Conservation (phyloP, 495 filamentous ascomycete species). For the Achaetomiella virescens region DNA sequence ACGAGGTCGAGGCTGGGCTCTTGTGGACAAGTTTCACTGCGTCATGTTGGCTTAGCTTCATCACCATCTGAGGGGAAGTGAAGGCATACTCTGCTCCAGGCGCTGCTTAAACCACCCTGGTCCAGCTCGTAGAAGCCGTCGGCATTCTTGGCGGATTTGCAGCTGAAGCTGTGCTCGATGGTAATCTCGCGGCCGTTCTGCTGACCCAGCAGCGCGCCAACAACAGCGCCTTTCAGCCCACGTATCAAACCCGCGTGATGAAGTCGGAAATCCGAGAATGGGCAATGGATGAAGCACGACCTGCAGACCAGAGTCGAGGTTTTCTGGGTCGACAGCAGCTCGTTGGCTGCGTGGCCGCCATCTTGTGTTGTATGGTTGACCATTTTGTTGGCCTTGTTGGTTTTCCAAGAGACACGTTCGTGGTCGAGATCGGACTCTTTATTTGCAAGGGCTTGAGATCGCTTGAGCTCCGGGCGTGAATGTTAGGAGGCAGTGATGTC, state of each 20-base stretch:
- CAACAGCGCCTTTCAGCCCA: constrained; percentile 63
- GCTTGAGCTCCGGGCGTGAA: neutral
- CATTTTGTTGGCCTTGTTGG: neutral
- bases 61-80: neutral
- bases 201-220: constrained; percentile 82
- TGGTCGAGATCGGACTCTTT: neutral
- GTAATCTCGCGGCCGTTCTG: constrained; percentile 86
- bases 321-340: constrained; percentile 43
- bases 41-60: neutral
- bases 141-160: constrained; percentile 49
- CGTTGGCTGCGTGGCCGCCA: constrained; percentile 21
- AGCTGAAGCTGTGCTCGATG: constrained; percentile 89
- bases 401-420: neutral
- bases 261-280: constrained; percentile 96
- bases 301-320: constrained; percentile 72
- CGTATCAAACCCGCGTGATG: constrained; percentile 86
- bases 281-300: constrained; percentile 90
- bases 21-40: constrained; percentile 87
- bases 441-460: neutral
- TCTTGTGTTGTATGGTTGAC: too few species aligned
- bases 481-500: neutral
- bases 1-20: constrained; percentile 77
- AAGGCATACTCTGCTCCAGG: constrained; percentile 70
- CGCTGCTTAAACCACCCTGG: constrained; percentile 69
- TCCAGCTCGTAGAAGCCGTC: constrained; percentile 52